phyloP scores from a whole-genome alignment of 1,284 basidiomycete genomes.

The Cystobasidium pallidum region DNA sequence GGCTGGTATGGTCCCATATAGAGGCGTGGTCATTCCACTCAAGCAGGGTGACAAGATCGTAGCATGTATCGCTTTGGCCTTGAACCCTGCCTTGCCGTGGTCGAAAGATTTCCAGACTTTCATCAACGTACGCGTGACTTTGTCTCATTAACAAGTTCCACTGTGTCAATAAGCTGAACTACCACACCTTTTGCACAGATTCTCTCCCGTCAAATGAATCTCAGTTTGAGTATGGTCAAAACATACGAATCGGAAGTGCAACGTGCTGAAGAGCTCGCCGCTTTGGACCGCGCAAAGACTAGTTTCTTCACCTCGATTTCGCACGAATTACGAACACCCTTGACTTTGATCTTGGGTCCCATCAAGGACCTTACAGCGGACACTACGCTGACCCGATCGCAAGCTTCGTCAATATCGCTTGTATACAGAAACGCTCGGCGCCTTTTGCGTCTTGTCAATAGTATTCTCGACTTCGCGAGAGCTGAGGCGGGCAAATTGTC shows the following conservation, averaged over 20 bases:
- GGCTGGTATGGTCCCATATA: slow-evolving; percentile 20
- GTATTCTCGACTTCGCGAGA: slow-evolving; percentile 50
- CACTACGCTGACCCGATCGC: slow-evolving; percentile 13
- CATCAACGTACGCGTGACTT: slow-evolving; percentile 39
- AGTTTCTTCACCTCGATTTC: slow-evolving; percentile 57
- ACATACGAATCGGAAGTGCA: slow-evolving; percentile 56
- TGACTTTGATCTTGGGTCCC: slow-evolving; percentile 56
- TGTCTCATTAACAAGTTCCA: neutral
- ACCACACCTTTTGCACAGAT: slow-evolving; percentile 43
- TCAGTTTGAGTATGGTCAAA: slow-evolving; percentile 54
- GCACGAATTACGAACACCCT: slow-evolving; percentile 58
- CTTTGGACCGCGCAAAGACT: slow-evolving; percentile 56
- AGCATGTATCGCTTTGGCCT: slow-evolving; percentile 34
- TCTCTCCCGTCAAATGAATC: slow-evolving; percentile 53
- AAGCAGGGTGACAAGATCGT: slow-evolving; percentile 32
- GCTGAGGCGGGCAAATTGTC: slow-evolving; percentile 53
- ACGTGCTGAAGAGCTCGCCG: slow-evolving; percentile 57
- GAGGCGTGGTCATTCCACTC: slow-evolving; percentile 40
- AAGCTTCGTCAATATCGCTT: slow-evolving; percentile 48
- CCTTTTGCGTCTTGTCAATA: slow-evolving; percentile 56
- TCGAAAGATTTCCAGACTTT: slow-evolving; percentile 32
- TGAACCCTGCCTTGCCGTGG: slow-evolving; percentile 43
- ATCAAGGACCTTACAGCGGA: slow-evolving; percentile 48
- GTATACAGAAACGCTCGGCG: slow-evolving; percentile 53
- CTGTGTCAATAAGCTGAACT: neutral